Percentiles rank a stretch among this genome's conserved stretches.
These are phyloP conservation scores for Sordariomycetes sp. DNA, from an alignment of 2,329 filamentous ascomycete species.

Conservation along the genomic window DNA sequence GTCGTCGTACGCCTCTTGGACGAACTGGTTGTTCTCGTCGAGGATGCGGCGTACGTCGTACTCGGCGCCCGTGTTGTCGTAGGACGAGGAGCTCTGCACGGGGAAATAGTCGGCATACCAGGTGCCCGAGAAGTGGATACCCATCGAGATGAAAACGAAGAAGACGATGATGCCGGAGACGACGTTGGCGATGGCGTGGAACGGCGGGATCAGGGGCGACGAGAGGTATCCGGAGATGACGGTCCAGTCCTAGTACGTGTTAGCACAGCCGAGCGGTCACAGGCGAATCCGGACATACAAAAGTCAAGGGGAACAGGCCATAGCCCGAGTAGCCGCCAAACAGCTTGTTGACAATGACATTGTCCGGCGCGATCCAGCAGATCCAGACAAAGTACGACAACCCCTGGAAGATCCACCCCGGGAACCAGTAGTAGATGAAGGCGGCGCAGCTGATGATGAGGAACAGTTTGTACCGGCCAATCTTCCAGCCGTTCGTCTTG, in stretches of 20 bases:
- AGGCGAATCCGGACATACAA: slow-evolving; percentile 15
- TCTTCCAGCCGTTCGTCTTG: slow-evolving; percentile 41
- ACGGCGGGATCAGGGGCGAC: slow-evolving; percentile 46
- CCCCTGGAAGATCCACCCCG: slow-evolving; percentile 48
- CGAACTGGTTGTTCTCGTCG: slow-evolving; percentile 29
- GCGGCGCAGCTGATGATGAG: slow-evolving; percentile 32
- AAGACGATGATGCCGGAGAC: slow-evolving; percentile 37
- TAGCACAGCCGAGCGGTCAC: not conserved
- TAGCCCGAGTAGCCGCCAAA: slow-evolving; percentile 50
- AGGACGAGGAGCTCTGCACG: slow-evolving; percentile 37
- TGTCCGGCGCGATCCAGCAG: slow-evolving; percentile 50
- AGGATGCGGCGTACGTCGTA: slow-evolving; percentile 41
- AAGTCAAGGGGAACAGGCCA: slow-evolving; percentile 48
- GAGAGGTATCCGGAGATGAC: slow-evolving; percentile 41
- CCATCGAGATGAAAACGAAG: slow-evolving; percentile 30
- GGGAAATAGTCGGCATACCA: slow-evolving; percentile 39
- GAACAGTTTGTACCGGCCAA: slow-evolving; percentile 45
- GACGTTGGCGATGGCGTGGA: slow-evolving; percentile 47
- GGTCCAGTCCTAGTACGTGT: slow-evolving; percentile 38
- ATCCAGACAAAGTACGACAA: slow-evolving; percentile 48
- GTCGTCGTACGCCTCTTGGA: slow-evolving; percentile 33
- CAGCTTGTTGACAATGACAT: slow-evolving; percentile 48
- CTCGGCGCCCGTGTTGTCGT: slow-evolving; percentile 37
- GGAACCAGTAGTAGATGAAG: slow-evolving; percentile 49
- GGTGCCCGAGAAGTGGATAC: slow-evolving; percentile 29